phyloP scores from a whole-genome alignment of 345 rosid genomes.

The Orychophragmus violaceus region DNA sequence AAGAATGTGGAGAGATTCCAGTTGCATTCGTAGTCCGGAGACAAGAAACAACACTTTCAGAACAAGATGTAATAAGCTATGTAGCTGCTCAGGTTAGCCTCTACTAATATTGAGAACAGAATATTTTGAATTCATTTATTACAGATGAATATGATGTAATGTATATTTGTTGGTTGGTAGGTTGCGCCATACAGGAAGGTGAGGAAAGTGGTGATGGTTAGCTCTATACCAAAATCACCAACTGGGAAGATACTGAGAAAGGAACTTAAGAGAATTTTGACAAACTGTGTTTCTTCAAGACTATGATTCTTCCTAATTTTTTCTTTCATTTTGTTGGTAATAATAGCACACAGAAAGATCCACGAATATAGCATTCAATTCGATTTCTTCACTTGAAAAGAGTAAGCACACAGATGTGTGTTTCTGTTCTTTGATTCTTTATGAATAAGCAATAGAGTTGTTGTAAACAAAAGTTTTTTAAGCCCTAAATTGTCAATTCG shows the following conservation, averaged over 20 bases:
- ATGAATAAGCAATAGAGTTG: background rate
- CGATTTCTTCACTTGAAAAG: background rate
- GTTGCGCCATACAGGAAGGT: slow-evolving; percentile 88
- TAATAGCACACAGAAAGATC: background rate
- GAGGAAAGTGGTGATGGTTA: slow-evolving; percentile 59
- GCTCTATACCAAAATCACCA: slow-evolving; percentile 63
- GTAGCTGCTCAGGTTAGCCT: slow-evolving; percentile 58
- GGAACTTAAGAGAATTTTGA: slow-evolving; percentile 41
- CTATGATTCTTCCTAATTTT: slow-evolving; percentile 27
- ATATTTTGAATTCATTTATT: background rate
- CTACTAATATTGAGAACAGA: background rate
- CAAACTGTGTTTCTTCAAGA: slow-evolving; percentile 34
- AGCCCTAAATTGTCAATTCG: background rate
- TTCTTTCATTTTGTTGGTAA: background rate
- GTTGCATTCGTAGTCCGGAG: slow-evolving; percentile 72
- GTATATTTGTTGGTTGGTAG: slow-evolving; percentile 25
- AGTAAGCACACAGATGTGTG: background rate
- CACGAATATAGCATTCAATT: background rate
- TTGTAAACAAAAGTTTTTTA: background rate
- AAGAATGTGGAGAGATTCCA: slow-evolving; percentile 70
- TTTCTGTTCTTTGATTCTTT: background rate
- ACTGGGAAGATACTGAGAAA: slow-evolving; percentile 76
- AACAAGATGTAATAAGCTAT: slow-evolving; percentile 45
- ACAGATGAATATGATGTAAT: background rate
- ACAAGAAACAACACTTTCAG: slow-evolving; percentile 40